Conservation (phyloP, 2,329 filamentous ascomycete species). For the Xylaria sp. region DNA sequence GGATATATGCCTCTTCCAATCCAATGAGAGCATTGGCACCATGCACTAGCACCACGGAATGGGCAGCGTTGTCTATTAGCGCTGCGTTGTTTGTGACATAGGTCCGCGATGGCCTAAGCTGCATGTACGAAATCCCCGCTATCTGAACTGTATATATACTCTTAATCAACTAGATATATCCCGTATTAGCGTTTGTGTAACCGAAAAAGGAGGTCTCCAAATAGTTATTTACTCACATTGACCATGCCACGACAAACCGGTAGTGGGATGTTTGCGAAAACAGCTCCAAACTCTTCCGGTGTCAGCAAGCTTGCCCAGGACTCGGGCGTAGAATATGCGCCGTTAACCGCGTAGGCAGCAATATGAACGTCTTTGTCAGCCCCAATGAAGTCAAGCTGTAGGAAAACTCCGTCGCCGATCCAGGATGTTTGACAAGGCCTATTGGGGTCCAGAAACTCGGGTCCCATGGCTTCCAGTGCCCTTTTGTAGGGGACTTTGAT, state of each 20-base stretch:
- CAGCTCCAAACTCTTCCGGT: slow-evolving; percentile 48
- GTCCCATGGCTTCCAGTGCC: slow-evolving; percentile 46
- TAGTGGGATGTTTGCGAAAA: slow-evolving; percentile 42
- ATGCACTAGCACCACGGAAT: slow-evolving; percentile 43
- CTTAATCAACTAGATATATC: slow-evolving; percentile 43
- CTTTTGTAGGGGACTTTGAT: slow-evolving; percentile 44
- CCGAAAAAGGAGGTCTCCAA: not conserved
- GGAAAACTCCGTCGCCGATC: slow-evolving; percentile 46
- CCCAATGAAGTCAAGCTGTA: slow-evolving; percentile 45
- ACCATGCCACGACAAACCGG: slow-evolving; percentile 46
- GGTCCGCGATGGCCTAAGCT: slow-evolving; percentile 40
- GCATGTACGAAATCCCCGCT: slow-evolving; percentile 45
- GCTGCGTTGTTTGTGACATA: slow-evolving; percentile 43
- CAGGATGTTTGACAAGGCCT: slow-evolving; percentile 45
- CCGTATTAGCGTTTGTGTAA: slow-evolving; percentile 5
- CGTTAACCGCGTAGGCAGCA: slow-evolving; percentile 38
- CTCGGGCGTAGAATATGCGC: slow-evolving; percentile 23
- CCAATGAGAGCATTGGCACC: slow-evolving; percentile 38
- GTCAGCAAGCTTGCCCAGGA: slow-evolving; percentile 48
- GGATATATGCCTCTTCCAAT: slow-evolving; percentile 47
- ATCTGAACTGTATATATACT: slow-evolving; percentile 50
- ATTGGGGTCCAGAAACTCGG: slow-evolving; percentile 42
- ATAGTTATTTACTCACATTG: slow-evolving; percentile 41
- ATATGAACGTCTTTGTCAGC: slow-evolving; percentile 48
- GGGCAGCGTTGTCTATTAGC: slow-evolving; percentile 46